Evolutionary conservation across 139 green algal species (phyloP).

Genomic region (Parachlorella kessleri): DNA sequence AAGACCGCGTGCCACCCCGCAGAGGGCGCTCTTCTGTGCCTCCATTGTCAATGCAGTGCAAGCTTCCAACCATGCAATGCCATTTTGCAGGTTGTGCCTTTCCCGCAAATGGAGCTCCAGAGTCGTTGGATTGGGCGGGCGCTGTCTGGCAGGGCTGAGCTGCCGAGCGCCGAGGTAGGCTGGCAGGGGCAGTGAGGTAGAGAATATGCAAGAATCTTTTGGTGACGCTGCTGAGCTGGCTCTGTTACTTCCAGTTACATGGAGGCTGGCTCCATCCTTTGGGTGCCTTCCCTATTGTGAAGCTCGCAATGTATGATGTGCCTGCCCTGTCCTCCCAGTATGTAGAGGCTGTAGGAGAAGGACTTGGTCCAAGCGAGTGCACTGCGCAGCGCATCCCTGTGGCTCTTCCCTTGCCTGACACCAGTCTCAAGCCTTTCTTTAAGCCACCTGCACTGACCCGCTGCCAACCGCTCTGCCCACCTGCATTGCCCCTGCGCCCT

Average conservation of each 20-base stretch:
- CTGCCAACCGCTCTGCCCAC: too few relatives aligned
- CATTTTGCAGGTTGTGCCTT: constrained; percentile 45
- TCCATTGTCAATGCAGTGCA: background rate
- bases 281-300: too few relatives aligned
- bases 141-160: constrained; percentile 37
- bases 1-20: background rate
- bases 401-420: background rate
- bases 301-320: too few relatives aligned
- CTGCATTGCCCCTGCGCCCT: too few relatives aligned
- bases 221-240: background rate
- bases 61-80: background rate
- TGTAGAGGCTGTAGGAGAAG: too few relatives aligned
- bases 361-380: too few relatives aligned
- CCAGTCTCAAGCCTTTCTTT: background rate
- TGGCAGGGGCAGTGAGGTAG: too few relatives aligned
- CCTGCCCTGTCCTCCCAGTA: too few relatives aligned
- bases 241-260: background rate
- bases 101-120: constrained; percentile 67
- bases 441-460: background rate
- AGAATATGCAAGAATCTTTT: too few relatives aligned
- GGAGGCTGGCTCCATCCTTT: background rate
- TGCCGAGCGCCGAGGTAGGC: background rate
- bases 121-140: constrained; percentile 43
- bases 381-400: background rate
- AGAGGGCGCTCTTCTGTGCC: background rate